Evolutionary conservation across 1,139 yeast species (phyloP), one percentile per base, ranked within the genome.

Genomic region (Nematodospora anomalae): DNA sequence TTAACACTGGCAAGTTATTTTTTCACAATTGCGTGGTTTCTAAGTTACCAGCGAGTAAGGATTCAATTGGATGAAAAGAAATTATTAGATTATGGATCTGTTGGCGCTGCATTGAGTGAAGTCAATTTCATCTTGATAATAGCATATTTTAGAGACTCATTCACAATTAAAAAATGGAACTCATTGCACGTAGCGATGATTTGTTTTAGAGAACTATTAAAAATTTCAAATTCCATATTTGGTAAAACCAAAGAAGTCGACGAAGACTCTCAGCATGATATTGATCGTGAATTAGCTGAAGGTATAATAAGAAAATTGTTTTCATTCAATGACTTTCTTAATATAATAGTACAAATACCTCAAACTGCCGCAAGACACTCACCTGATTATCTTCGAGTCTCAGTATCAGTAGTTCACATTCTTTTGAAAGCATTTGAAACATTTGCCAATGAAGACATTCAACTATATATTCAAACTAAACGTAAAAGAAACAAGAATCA

Each of bases 21-120:
- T 37, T 67, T 77, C 42, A 65, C 87, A 4, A 64, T 76, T 7
- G 71, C 89, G 0, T 92, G 96, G 96, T 84, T 88, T 50, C 62
- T 70, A 39, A 48, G 52, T 6, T 71, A 59, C 46, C 67, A 65
- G 39, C 48, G 75, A 14, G 64, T 59, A 33, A 48, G 52, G 9
- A 51, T 47, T 21, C 33, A 34, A n/a, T 30, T 50, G 21, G 49
- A 45, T 26, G 47, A 47, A 8, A 49, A 49, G 15, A 60, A 58
- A 27, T 39, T 46, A 10, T 28, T 44, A 16, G 82, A 82, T 42
- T 82, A 70, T 52, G 81, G 83, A 0, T 73, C 81, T 3, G 75
- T 89, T 3, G 87, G 86, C 3, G 76, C 77, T 4, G 83, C 81
- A 1, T 62, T 90, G 29, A 75, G 80, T 43, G 87, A 82, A 42